Evolutionary conservation across 306 rosid genomes (phyloP).

Genomic region (Inga laurina): DNA sequence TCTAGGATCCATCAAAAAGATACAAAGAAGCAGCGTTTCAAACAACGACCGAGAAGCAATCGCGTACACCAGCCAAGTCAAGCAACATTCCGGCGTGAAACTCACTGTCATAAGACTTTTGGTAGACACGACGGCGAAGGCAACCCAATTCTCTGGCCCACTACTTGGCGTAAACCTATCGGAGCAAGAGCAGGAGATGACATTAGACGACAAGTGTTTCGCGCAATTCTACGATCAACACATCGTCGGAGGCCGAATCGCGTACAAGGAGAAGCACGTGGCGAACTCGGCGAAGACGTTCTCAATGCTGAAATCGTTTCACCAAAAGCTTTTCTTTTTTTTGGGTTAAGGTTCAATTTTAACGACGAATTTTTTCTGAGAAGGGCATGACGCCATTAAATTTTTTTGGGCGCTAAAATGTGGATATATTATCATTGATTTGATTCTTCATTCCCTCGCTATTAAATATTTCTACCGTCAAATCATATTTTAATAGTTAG

Average conservation of each 20-base stretch:
- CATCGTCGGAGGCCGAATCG: conserved; percentile 53
- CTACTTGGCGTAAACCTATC: conserved; percentile 41
- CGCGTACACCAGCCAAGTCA: conserved; percentile 63
- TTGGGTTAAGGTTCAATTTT: too few species aligned
- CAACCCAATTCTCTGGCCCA: conserved; percentile 51
- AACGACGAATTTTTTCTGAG: too few species aligned
- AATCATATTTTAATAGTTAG: too few species aligned
- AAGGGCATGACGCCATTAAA: too few species aligned
- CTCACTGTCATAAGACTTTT: conserved; percentile 78
- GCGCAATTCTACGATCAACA: conserved; percentile 74
- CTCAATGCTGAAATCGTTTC: conserved; percentile 58
- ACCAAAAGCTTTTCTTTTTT: too few species aligned
- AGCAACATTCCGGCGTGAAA: conserved; percentile 71
- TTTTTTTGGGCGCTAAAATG: too few species aligned
- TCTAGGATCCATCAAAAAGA: conserved; percentile 59
- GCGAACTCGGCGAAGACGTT: conserved; percentile 75
- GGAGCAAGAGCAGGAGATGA: conserved; percentile 68
- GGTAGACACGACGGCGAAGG: conserved; percentile 55
- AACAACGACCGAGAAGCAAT: conserved; percentile 83
- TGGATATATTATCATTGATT: too few species aligned
- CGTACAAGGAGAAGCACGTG: conserved; percentile 75
- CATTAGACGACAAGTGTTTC: conserved; percentile 74
- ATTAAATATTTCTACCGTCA: too few species aligned
- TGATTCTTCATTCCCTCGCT: too few species aligned
- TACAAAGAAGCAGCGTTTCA: conserved; percentile 45